These are phyloP conservation scores for Suillus occidentalis DNA, from an alignment of 768 basidiomycete genomes.

Conservation along the genomic window DNA sequence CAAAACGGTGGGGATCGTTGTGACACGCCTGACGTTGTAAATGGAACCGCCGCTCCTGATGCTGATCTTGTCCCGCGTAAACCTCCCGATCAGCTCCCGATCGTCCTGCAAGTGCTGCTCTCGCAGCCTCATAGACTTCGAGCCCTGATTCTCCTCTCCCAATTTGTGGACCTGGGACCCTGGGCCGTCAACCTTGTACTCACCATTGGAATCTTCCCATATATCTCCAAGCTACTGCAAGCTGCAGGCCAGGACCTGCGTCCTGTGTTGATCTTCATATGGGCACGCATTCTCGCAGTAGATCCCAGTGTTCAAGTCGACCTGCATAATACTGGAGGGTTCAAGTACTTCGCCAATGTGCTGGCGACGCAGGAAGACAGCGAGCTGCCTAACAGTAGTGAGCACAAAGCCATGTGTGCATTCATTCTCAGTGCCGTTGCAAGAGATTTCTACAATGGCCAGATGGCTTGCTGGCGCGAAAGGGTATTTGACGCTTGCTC, in stretches of 20 bases:
- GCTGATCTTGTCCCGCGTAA: conserved; percentile 73
- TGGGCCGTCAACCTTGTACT: conserved; percentile 98
- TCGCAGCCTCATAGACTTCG: conserved; percentile 95
- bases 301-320: conserved; percentile 91
- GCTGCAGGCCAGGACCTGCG: conserved; percentile 94
- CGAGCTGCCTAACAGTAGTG: conserved; percentile 86
- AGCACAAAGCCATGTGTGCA: conserved; percentile 98
- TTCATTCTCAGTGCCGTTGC: conserved; percentile 91
- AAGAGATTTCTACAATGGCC: conserved; percentile 86
- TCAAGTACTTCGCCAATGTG: conserved; percentile 83
- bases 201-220: conserved; percentile 97
- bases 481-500: conserved; percentile 87
- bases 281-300: conserved; percentile 97
- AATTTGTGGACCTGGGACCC: conserved; percentile 97
- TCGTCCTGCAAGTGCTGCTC: conserved; percentile 94
- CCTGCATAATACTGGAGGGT: conserved; percentile 76
- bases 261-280: conserved; percentile 97
- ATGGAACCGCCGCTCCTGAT: conserved; percentile 20
- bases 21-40: conserved; percentile 21
- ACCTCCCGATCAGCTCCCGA: conserved; percentile 96
- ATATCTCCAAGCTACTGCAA: conserved; percentile 94
- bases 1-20: conserved; percentile 36
- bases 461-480: conserved; percentile 80
- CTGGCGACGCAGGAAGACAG: conserved; percentile 66
- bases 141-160: conserved; percentile 92